Evolutionary conservation across 148 eudicot species (phyloP), one percentile per base, ranked within the genome.

Genomic region (Chenopodium formosanum): DNA sequence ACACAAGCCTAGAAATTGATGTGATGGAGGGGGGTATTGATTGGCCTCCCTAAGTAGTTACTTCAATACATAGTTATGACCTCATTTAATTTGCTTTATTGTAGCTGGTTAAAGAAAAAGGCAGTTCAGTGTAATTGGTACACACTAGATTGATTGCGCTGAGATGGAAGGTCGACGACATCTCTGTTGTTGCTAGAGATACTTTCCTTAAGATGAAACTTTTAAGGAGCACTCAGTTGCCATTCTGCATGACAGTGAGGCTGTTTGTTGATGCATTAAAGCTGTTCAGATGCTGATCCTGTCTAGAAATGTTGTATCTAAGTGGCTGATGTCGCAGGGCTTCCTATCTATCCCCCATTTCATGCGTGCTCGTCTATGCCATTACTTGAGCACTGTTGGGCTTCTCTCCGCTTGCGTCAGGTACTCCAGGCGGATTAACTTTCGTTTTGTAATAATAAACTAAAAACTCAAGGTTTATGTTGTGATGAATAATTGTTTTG

Each of bases 221-320:
- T 72, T 12, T 40, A 7, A 34, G 74, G 48, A 19, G 27, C 74
- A 70, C 19, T 37, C 29, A 46, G 75, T 46, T 22, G 14, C 53
- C 29, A 46, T 72, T 72, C 75, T 29, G 48, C 32, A 12, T 56
- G 62, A 56, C 20, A 56, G 62, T 56, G 22, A 56, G 62, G 62
- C 76, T 40, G 53, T 22, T 72, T 72, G 29, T 46, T 72, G 52
- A 46, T 22, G 29, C 7, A 5, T 13, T 10, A 50, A 40, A 44
- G 71, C 56, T 12, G 70, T 64, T 22, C 68, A 62, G 64, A 19
- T 48, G 74, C 63, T 29, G 80, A 64, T 77, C 14, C n/a, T 65
- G 60, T 70, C 71, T 6, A 46, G 40, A 25, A 44, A 50, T 50
- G 53, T 37, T 46, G 25, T 14, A 19, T 63, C 23, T 0, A 66